Base-by-base conservation (phyloP, 164 flowering plant genomes). In the Kingdonia uniflora region DNA sequence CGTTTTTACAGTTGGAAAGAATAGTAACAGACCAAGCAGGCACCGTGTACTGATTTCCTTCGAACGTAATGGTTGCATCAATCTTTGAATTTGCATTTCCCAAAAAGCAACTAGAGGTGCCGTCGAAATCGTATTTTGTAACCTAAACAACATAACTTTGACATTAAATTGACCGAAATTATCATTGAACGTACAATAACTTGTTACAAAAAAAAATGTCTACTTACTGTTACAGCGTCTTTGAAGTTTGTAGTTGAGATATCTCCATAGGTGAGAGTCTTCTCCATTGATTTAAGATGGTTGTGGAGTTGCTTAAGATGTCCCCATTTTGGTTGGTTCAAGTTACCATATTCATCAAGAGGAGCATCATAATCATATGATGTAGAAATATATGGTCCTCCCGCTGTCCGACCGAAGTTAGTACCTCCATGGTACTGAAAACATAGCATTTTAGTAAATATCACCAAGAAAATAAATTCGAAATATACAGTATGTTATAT, bases 1-100 rank as follows among this genome's bases (percentile, higher is more conserved):
- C 84, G 1, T 42, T 67, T 7, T 69, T 62, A 54, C 96, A 85
- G 43, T 79, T 84, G 1, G 72, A 74, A 26, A 80, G 72, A 44
- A 85, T 70, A 48, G 73, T 82, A 43, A 81, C 95, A 22, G 95
- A 88, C 95, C 95, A 88, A 19, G 91, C 90, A 1, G 91, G 96
- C 13, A 88, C 54, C 0, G 22, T 38, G 52, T 67, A 72, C 0
- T 61, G n/a, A 12, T 22, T 58, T 6, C 75, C 81, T 46, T 56
- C 50, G 39, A 58, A 75, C 0, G 41, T 57, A 14, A 80, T 42
- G 0, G 54, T 57, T 0, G 66, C 69, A 67, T 79, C 85, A 0
- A 6, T n/a, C 0, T 37, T 20, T 0, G 56, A 55, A 0, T 81
- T 71, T 8, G 54, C 46, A 52, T 84, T 83, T 19, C 70, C 54